Percentiles rank a stretch among this genome's conserved stretches.
Conservation (phyloP, 2,329 filamentous ascomycete species). For the Venturia aucupariae region DNA sequence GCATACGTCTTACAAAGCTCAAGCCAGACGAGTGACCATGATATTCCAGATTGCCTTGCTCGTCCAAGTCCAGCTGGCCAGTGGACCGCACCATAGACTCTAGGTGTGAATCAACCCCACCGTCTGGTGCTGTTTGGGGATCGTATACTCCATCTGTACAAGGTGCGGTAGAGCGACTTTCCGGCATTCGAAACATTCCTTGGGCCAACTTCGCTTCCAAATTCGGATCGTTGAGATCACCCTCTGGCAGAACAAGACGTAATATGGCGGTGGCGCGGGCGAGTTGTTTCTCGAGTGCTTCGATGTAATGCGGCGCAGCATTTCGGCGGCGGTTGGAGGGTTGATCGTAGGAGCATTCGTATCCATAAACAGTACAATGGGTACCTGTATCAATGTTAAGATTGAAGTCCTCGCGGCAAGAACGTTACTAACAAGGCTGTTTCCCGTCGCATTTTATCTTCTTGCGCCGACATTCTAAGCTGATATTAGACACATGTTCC, state of each 20-base stretch:
- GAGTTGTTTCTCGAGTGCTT: slow-evolving; percentile 73
- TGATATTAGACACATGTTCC: slow-evolving; percentile 11
- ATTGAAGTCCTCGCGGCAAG: neutral
- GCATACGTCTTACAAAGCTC: slow-evolving; percentile 78
- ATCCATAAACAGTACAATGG: slow-evolving; percentile 96
- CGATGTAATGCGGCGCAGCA: slow-evolving; percentile 85
- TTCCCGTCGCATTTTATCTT: slow-evolving; percentile 49
- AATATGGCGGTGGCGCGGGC: slow-evolving; percentile 76
- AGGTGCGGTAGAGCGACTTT: slow-evolving; percentile 19
- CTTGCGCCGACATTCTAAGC: slow-evolving; percentile 33
- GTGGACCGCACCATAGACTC: slow-evolving; percentile 93
- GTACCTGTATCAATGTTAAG: slow-evolving; percentile 35
- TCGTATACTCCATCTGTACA: neutral
- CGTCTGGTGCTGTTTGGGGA: neutral
- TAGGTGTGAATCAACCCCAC: slow-evolving; percentile 57
- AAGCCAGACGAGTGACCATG: slow-evolving; percentile 87
- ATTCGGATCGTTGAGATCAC: slow-evolving; percentile 76
- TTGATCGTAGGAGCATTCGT: slow-evolving; percentile 94
- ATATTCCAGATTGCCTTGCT: slow-evolving; percentile 88
- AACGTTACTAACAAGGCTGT: slow-evolving; percentile 35
- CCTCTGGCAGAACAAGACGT: slow-evolving; percentile 69
- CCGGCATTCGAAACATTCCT: slow-evolving; percentile 39
- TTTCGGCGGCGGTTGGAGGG: slow-evolving; percentile 86
- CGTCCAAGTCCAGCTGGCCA: slow-evolving; percentile 83
- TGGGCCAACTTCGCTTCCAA: slow-evolving; percentile 70